Base-by-base conservation (phyloP, 805 yeast genomes). In the Myxozyma neglecta region DNA sequence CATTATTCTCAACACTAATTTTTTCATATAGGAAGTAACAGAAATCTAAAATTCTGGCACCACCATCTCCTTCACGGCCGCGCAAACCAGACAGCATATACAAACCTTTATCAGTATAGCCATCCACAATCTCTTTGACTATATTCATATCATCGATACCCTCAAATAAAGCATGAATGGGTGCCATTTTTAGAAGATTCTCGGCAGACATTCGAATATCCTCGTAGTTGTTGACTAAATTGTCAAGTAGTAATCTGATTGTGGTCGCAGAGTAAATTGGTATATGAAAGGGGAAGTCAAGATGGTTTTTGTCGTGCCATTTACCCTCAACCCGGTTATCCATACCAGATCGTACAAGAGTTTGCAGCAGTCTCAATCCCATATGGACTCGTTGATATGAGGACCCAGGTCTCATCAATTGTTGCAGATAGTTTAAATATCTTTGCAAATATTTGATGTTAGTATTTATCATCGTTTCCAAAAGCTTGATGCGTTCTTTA, bases 41-140 rank as follows among this genome's bases (percentile, higher is more conserved):
- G 69, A 85, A 80, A 69, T 82, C 83, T 35, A 88, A 75, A 14
- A 86, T 76, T 44, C 85, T 81, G 0, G 96, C 91, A 8, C 92
- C 97, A 29, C 89, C 86, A 61, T 91, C 97, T 49, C 89, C 86
- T 60, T 80, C 83, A 57, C 91, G 83, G 43, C 87, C 84, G 73
- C 75, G 71, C 74, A 76, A 55, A 58, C 76, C 70, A 60, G 73
- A 10, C 74, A 77, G 53, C 67, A 76, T 34, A 40, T 36, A 8
- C 59, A 62, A 10, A 69, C 68, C 61, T 43, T 62, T 40, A 48
- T 69, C 65, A 16, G 75, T 70, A 13, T 76, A 66, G 9, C 42
- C 51, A 29, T 72, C 68, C 9, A 75, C 53, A 9, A 69, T 69
- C 29, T 50, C 37, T 43, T 14, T 42, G 9, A 47, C 20, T 1